phyloP scores from a whole-genome alignment of 805 yeast species.

The Spathaspora gorwiae region DNA sequence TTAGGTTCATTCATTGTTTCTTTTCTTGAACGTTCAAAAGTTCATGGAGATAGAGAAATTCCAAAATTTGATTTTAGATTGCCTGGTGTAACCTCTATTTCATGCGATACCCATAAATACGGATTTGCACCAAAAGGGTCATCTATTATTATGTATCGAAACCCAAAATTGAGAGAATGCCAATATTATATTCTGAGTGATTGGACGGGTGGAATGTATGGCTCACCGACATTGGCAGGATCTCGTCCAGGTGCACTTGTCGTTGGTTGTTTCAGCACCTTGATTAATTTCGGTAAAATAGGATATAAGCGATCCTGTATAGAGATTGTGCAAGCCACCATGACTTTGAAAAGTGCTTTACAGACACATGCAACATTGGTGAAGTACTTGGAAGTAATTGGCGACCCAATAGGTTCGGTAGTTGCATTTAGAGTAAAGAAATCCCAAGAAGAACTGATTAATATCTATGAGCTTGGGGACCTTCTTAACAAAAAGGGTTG shows the following conservation, averaged over 20 bases:
- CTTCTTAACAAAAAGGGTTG: constrained; percentile 64
- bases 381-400: constrained; percentile 64
- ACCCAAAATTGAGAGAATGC: constrained; percentile 57
- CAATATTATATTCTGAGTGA: constrained; percentile 81
- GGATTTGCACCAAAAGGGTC: constrained; percentile 99
- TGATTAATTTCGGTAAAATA: constrained; percentile 74
- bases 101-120: constrained; percentile 99
- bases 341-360: constrained; percentile 46
- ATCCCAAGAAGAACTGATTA: constrained; percentile 31
- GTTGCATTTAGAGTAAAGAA: constrained; percentile 62
- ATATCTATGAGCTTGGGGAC: constrained; percentile 80
- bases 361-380: constrained; percentile 38
- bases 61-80: constrained; percentile 80
- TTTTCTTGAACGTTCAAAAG: constrained; percentile 57
- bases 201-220: constrained; percentile 95
- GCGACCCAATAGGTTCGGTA: constrained; percentile 83
- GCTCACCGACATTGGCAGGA: constrained; percentile 95
- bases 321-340: constrained; percentile 64
- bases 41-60: constrained; percentile 39
- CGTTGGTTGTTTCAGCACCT: constrained; percentile 98
- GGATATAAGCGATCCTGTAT: constrained; percentile 70
- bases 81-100: constrained; percentile 89
- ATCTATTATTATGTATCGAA: constrained; percentile 85
- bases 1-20: constrained; percentile 89
- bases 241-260: constrained; percentile 95